Base-by-base conservation (phyloP, 306 rosid species). In the Glycyrrhiza uralensis region DNA sequence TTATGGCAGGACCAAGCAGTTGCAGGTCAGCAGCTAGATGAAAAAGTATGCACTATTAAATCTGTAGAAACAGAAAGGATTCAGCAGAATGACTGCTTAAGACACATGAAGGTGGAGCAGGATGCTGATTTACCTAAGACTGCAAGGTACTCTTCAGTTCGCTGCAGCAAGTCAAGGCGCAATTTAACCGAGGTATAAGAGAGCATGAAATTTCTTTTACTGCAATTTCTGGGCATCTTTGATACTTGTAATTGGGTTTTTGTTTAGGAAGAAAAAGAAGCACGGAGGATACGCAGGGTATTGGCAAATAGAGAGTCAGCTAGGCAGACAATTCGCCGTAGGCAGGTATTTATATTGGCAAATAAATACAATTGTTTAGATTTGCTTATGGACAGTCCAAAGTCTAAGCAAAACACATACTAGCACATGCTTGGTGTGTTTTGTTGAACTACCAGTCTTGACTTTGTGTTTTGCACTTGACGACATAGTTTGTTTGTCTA, bases 221-320 rank as follows among this genome's bases (percentile, higher is more conserved):
- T 39, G 30, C 12, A 13, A 26, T 14, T 24, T 55, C 30, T 55
- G 45, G 54, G 17, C 57, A 58, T 74, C 22, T 4, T 30, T 13
- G 51, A 24, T 39, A 4, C 56, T 44, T 70, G 75, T 55, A 56
- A 47, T 72, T 12, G 15, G 45, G 20, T 75, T 61, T 33, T 22
- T 75, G 7, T 72, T 64, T 75, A 94, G 97, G 93, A 83, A 69
- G 99, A 94, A 80, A 94, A 88, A 85, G 99, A 94, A 81, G 93
- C 75, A 4, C 85, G 96, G 77, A 88, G 92, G 83, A 66, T 91
- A 50, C 95, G 97, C 60, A 82, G 99, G 75, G 75, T 94, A 74
- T 76, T 94, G 83, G 99, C 99, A 10, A 94, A 94, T 69, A 84
- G 97, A 79, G 99, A 94, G 85, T 94, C 97, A 13, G 99, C 97